Percentiles rank a stretch among this genome's conserved stretches.
phyloP scores from a whole-genome alignment of 129 eudicot species.

The Pseudognaphalium luteoalbum region DNA sequence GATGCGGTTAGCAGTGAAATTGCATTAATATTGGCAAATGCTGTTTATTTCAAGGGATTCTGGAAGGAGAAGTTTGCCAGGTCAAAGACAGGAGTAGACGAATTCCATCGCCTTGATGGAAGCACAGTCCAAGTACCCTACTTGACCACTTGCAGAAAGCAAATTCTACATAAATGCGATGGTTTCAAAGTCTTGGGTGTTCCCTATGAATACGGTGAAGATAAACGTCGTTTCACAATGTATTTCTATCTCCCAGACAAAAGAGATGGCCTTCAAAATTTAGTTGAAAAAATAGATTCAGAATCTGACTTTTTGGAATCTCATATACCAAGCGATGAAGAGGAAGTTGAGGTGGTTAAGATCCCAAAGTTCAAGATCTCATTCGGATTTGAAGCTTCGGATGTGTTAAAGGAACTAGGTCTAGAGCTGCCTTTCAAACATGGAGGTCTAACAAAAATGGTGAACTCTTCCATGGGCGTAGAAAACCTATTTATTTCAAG shows the following conservation, averaged over 20 bases:
- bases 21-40: conserved; percentile 13
- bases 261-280: background rate
- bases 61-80: conserved; percentile 10
- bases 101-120: conserved; percentile 17
- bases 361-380: conserved; percentile 9
- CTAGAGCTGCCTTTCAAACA: background rate
- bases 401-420: conserved; percentile 12
- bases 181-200: conserved; percentile 17
- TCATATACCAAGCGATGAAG: background rate
- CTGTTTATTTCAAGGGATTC: conserved; percentile 19
- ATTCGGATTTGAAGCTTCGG: conserved; percentile 17
- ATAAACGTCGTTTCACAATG: conserved; percentile 17
- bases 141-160: background rate
- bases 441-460: background rate
- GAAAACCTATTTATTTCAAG: background rate
- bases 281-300: background rate
- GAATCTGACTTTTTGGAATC: background rate
- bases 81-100: background rate
- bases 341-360: background rate
- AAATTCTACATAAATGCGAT: background rate
- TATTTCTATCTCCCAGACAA: background rate
- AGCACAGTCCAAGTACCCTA: conserved; percentile 14
- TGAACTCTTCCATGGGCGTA: background rate
- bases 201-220: conserved; percentile 3
- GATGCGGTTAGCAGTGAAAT: background rate